Base-by-base conservation (phyloP, 78 protist species). In the Polysphondylium violaceum region DNA sequence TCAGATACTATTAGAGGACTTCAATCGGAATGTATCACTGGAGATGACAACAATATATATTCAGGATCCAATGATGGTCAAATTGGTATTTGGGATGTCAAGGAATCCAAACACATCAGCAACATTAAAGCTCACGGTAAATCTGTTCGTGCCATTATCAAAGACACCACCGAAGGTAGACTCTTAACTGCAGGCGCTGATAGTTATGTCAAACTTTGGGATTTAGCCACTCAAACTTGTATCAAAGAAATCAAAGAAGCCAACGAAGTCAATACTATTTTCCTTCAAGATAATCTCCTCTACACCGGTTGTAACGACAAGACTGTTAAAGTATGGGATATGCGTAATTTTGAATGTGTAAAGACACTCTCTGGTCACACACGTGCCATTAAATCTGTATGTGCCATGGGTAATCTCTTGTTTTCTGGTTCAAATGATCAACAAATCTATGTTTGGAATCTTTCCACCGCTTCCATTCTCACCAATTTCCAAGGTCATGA, bases 281-380 rank as follows among this genome's bases (percentile, higher is more conserved):
- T 35, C 53, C 40, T 81, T 31, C 86, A 72, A 41, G 89, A 74
- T 58, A 78, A 90, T 44, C 78, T 79, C 12, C 35, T 92, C 12
- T 92, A 38, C 67, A 92, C 93, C 23, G 95, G 95, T 53, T 69
- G 85, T 36, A 79, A 67, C 59, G 95, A 92, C 73, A 92, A 75
- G 63, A 92, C 91, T 19, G 89, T 92, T 79, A 72, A 75, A 43
- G 75, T 92, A 4, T 92, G 95, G 95, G 95, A 92, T 64, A 56
- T 88, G 93, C 58, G 87, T 44, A 33, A 60, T 16, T 58, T 69
- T 40, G 73, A 88, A 9, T 88, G 93, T 41, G 43, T 75, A 9
- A 79, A 88, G 38, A 88, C 93, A 21, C 33, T 88, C 16, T 33
- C 44, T 8, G 93, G 93, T 14, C 93, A 88, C 16, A 72, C 76